Conservation (phyloP, 2,329 filamentous ascomycete genomes). For the Fusarium decemcellulare region DNA sequence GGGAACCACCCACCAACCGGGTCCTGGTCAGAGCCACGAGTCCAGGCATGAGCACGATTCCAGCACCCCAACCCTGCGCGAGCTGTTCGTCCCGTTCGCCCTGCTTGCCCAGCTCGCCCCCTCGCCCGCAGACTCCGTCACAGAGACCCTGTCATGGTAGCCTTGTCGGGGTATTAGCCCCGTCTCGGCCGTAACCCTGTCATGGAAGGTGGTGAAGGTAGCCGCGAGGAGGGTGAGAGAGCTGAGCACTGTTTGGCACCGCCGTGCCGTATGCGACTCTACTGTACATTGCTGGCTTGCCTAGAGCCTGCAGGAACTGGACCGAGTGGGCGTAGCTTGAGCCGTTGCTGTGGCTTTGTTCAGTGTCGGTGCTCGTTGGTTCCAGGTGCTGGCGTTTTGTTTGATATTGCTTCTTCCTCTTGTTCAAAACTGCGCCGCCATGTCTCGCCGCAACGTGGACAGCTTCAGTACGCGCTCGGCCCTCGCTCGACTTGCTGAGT, state of each 20-base stretch:
- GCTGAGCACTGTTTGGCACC: slow-evolving; percentile 33
- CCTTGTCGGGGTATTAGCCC: slow-evolving; percentile 45
- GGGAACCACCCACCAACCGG: slow-evolving; percentile 46
- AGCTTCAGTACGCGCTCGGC: slow-evolving; percentile 38
- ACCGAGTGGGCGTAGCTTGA: slow-evolving; percentile 37
- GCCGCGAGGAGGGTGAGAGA: slow-evolving; percentile 32
- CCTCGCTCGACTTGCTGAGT: slow-evolving; percentile 31
- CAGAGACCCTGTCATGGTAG: slow-evolving; percentile 42
- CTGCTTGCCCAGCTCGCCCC: slow-evolving; percentile 43
- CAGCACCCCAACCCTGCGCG: slow-evolving; percentile 40
- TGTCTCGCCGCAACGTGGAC: slow-evolving; percentile 44
- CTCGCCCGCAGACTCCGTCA: slow-evolving; percentile 39
- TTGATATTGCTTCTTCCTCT: slow-evolving; percentile 39
- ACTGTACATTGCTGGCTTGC: slow-evolving; percentile 20
- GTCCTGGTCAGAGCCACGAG: slow-evolving; percentile 45
- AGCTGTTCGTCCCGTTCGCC: slow-evolving; percentile 45
- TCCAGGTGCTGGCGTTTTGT: slow-evolving; percentile 34
- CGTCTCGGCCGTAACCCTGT: slow-evolving; percentile 48
- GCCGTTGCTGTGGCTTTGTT: slow-evolving; percentile 40
- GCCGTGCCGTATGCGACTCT: slow-evolving; percentile 24
- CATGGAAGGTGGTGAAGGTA: slow-evolving; percentile 46
- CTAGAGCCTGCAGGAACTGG: slow-evolving; percentile 41
- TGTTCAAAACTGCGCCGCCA: slow-evolving; percentile 34
- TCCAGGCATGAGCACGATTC: slow-evolving; percentile 40
- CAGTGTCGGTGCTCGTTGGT: slow-evolving; percentile 28